phyloP scores from a whole-genome alignment of 139 green algal genomes.

The Gonium pectorale region DNA sequence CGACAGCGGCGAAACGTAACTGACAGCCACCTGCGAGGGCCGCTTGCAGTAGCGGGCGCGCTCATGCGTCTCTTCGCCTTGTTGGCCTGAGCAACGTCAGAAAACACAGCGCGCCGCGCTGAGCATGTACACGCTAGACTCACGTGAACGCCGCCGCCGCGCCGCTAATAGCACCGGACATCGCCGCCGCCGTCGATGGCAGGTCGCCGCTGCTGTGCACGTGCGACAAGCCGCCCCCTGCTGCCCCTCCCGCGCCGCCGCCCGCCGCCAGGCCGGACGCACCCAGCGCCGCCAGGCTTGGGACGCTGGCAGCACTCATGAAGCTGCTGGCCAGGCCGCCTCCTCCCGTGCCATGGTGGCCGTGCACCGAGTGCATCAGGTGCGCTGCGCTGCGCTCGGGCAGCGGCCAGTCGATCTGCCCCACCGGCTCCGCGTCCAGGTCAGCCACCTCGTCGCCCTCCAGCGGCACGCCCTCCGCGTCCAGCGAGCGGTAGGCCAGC shows the following conservation, averaged over 20 bases:
- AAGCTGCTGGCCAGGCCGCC: not conserved
- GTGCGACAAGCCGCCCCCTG: not conserved
- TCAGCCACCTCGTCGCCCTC: constrained; percentile 17
- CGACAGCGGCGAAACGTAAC: not conserved
- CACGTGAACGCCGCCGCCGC: not conserved
- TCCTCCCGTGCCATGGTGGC: not conserved
- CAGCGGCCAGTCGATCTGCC: constrained; percentile 44
- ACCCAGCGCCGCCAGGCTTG: not conserved
- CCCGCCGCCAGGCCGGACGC: not conserved
- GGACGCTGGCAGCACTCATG: not conserved
- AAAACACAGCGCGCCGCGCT: not conserved
- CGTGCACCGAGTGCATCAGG: constrained; percentile 17
- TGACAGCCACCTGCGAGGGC: too few relatives aligned
- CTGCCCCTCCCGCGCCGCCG: too few relatives aligned
- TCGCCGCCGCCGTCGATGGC: not conserved
- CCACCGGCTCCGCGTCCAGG: constrained; percentile 23
- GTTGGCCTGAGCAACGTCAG: not conserved
- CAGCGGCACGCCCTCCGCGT: constrained; percentile 13
- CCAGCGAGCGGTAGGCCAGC: constrained; percentile 57
- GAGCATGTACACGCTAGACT: not conserved
- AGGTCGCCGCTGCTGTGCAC: constrained; percentile 26
- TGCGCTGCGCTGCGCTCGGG: constrained; percentile 37
- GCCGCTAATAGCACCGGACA: not conserved
- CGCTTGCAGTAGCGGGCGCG: too few relatives aligned
- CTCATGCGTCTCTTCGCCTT: too few relatives aligned